Conservation (phyloP, 202 grass and related monocot species). For the Zizania palustris region DNA sequence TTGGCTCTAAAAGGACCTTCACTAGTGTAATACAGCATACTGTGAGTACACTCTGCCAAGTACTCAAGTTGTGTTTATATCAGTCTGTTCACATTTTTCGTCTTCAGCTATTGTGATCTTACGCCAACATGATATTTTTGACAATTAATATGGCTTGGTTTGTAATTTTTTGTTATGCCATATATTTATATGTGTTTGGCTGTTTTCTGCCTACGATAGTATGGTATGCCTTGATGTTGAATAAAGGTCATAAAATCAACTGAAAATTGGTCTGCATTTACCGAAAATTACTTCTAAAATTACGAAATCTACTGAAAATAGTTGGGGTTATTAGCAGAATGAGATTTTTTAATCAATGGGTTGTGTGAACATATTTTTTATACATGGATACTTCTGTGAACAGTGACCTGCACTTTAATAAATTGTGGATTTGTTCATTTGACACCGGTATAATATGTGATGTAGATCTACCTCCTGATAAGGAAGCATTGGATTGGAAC, state of each 20-base stretch:
- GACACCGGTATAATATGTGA: constrained; percentile 15
- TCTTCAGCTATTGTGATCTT: neutral
- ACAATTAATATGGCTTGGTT: too few relatives aligned
- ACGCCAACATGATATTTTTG: neutral
- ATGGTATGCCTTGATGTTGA: neutral
- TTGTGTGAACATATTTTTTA: neutral
- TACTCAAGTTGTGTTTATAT: neutral
- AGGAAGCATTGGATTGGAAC: constrained; percentile 85
- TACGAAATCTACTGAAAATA: neutral
- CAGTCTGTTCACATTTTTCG: constrained; percentile 4
- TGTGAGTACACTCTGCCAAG: neutral
- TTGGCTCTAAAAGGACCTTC: constrained; percentile 1
- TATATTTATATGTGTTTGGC: neutral
- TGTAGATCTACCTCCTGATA: constrained; percentile 76
- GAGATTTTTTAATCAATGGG: neutral
- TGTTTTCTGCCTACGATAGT: neutral
- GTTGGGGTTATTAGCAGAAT: neutral
- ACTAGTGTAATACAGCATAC: constrained; percentile 18
- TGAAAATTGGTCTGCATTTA: neutral
- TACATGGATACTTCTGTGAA: constrained; percentile 14
- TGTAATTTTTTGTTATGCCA: neutral
- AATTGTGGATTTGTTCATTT: constrained; percentile 16
- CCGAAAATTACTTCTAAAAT: neutral
- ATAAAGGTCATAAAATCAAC: constrained; percentile 15
- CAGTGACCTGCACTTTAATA: constrained; percentile 2